phyloP scores from a whole-genome alignment of 129 eudicot species.

The Flaveria trinervia region DNA sequence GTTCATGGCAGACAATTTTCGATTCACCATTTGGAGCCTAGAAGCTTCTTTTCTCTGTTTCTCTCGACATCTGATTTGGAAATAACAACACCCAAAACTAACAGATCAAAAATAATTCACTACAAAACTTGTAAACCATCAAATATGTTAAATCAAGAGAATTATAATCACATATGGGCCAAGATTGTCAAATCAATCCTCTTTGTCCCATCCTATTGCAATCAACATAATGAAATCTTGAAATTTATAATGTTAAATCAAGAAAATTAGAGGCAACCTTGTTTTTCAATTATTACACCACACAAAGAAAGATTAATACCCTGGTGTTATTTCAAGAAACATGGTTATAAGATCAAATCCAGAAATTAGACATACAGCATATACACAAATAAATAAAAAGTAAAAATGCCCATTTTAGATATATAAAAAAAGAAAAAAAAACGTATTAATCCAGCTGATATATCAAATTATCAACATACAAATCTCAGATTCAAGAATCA shows the following conservation, averaged over 20 bases:
- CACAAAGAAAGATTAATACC: not conserved
- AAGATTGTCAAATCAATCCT: not conserved
- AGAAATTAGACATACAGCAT: not conserved
- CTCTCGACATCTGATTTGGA: slow-evolving; percentile 66
- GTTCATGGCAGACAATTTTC: slow-evolving; percentile 85
- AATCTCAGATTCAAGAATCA: slow-evolving; percentile 13
- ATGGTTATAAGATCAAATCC: slow-evolving; percentile 23
- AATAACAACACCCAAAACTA: slow-evolving; percentile 4
- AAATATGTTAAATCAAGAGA: not conserved
- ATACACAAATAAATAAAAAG: not conserved
- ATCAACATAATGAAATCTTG: slow-evolving; percentile 13
- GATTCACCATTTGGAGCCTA: slow-evolving; percentile 74
- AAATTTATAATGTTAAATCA: not conserved
- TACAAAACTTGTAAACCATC: not conserved
- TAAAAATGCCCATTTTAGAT: no score
- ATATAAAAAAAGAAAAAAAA: not conserved
- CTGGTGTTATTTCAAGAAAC: slow-evolving; percentile 23
- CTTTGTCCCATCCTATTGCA: slow-evolving; percentile 4
- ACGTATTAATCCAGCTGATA: not conserved
- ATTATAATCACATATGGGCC: not conserved
- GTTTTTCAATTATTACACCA: not conserved
- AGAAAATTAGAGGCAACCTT: not conserved
- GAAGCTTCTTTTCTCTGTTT: slow-evolving; percentile 90
- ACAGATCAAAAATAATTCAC: not conserved
- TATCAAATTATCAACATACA: slow-evolving; percentile 9